phyloP scores from a whole-genome alignment of 805 yeast species.

The Ogataea siamensis region DNA sequence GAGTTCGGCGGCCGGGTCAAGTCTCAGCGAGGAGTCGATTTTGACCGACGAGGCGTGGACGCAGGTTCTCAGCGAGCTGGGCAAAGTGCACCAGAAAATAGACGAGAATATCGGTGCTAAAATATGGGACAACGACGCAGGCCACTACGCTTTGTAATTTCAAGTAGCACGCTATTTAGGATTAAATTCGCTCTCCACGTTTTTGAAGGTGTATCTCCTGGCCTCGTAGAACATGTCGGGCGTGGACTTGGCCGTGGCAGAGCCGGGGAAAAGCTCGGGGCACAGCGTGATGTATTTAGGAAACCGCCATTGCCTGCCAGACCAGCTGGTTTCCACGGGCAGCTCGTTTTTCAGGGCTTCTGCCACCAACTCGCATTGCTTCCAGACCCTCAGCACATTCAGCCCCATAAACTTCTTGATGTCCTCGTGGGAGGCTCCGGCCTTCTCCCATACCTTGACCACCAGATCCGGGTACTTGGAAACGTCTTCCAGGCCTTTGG shows the following conservation, averaged over 20 bases:
- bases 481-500: slow-evolving; percentile 50
- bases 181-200: slow-evolving; percentile 3
- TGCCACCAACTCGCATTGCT: slow-evolving; percentile 36
- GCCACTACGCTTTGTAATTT: slow-evolving; percentile 13
- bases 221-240: slow-evolving; percentile 6
- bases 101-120: slow-evolving; percentile 23
- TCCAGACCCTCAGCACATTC: slow-evolving; percentile 47
- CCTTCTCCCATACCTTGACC: slow-evolving; percentile 33
- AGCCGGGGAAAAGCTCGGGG: slow-evolving; percentile 10
- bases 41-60: slow-evolving; percentile 18
- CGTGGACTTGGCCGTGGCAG: background rate
- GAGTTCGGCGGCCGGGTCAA: slow-evolving; percentile 4
- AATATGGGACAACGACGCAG: slow-evolving; percentile 25
- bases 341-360: slow-evolving; percentile 8
- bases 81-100: slow-evolving; percentile 16
- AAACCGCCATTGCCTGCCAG: slow-evolving; percentile 8
- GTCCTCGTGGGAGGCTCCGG: slow-evolving; percentile 43
- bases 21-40: slow-evolving; percentile 9
- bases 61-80: slow-evolving; percentile 17
- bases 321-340: slow-evolving; percentile 9
- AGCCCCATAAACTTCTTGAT: slow-evolving; percentile 43
- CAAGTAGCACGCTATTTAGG: slow-evolving; percentile 1
- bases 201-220: slow-evolving; percentile 3
- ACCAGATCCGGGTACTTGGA: slow-evolving; percentile 53
- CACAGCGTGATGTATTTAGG: slow-evolving; percentile 10